Evolutionary conservation across 1,284 basidiomycete genomes (phyloP), one percentile per base, ranked within the genome.

Genomic region (Trichosporon inkin): DNA sequence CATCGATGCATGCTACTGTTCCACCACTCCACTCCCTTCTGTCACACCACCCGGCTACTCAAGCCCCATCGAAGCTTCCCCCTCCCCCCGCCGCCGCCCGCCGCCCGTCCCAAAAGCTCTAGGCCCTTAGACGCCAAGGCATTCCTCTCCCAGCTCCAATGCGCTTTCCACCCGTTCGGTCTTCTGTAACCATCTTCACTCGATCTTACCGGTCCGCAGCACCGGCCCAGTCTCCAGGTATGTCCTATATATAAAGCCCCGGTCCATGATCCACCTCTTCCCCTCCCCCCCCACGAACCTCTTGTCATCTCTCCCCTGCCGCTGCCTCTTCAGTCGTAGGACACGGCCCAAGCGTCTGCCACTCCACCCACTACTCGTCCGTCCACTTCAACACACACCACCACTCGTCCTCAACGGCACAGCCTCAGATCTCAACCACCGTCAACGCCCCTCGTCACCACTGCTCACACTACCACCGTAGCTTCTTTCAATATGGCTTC

Each of bases 401-500:
- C 22, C 19, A 20, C 41, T 22, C 28, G 22, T 49, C 24, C 22
- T 49, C 44, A 49, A 49, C 44, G 22, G 19, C 24, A n/a, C 16
- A 56, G 17, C 24, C 41, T 40, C 53, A 22, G 36, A 20, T 28
- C 56, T 51, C 47, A 10, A 37, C 52, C 57, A 1, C 38, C 52
- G 38, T n/a, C n/a, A 36, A 32, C 28, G 28, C 34, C 19, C 34
- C 37, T 35, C 35, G 19, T 37, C 20, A 35, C 24, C 40, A 38
- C n/a, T 39, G 35, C 52, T 34, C 40, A 53, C 22, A 38, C 57
- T 34, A 44, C 41, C 40, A 19, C 28, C n/a, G 17, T 40, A 58
- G 57, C 32, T 19, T 35, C 32, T 19, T 35, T 39, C 44, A 51
- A 37, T 38, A 60, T 51, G 58, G 47, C 57, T 53, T 56, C 58